Conservation (phyloP, 2,329 filamentous ascomycete genomes). For the Ophiostoma tasmaniense region DNA sequence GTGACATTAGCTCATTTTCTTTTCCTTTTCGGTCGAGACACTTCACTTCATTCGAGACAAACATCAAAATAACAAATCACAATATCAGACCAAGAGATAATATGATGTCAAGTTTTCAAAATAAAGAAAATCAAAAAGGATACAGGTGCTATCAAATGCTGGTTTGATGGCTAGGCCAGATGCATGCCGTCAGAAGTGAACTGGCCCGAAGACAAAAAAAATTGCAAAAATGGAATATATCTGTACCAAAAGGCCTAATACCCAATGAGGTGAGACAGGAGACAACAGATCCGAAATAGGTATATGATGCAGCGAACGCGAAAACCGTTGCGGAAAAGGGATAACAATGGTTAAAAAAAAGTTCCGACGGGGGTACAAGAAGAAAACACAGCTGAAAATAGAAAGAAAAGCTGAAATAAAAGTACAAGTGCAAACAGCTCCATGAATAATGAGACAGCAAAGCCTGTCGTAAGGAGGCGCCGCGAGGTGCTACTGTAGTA, state of each 20-base stretch:
- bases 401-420: neutral
- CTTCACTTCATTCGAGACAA: neutral
- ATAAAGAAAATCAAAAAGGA: neutral
- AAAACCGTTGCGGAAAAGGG: neutral
- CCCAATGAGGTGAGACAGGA: neutral
- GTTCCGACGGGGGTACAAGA: too few relatives aligned
- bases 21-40: neutral
- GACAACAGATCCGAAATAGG: neutral
- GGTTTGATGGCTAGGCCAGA: neutral
- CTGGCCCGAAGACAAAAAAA: neutral
- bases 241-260: neutral
- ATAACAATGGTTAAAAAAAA: too few relatives aligned
- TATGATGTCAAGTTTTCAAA: neutral
- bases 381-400: too few relatives aligned
- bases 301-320: neutral
- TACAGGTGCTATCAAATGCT: neutral
- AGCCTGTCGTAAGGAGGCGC: neutral
- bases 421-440: neutral
- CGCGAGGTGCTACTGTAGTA: slow-evolving; percentile 38
- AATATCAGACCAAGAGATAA: neutral
- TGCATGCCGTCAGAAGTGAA: neutral
- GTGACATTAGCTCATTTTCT: neutral
- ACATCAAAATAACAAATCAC: neutral
- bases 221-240: neutral
- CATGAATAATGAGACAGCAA: neutral